A percentile compares a stretch with the other conserved stretches of the same genome.
phyloP scores from a whole-genome alignment of 345 rosid species.

The Gossypium bickii region DNA sequence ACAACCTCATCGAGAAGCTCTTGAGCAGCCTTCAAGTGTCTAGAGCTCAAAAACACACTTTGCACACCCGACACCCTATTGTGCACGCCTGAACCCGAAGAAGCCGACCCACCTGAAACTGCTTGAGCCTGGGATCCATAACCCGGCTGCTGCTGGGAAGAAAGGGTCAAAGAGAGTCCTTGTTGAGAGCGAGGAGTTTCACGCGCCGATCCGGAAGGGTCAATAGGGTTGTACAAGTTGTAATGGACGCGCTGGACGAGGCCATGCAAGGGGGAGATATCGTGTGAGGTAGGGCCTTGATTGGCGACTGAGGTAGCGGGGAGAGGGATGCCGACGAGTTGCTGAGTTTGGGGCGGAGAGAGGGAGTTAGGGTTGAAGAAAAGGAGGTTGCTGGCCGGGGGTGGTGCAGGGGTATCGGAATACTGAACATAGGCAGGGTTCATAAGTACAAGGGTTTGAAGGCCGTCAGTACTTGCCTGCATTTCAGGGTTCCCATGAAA shows the following conservation, averaged over 20 bases:
- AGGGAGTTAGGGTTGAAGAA: constrained; percentile 50
- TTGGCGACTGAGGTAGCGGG: constrained; percentile 34
- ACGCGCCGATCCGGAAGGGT: constrained; percentile 49
- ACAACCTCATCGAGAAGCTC: constrained; percentile 93
- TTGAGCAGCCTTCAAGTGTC: constrained; percentile 90
- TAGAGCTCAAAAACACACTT: constrained; percentile 68
- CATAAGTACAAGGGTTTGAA: constrained; percentile 94
- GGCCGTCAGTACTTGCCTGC: constrained; percentile 56
- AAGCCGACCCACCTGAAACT: constrained; percentile 49
- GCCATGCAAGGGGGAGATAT: constrained; percentile 65
- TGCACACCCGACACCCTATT: constrained; percentile 63
- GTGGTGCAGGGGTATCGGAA: constrained; percentile 51
- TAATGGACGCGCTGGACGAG: constrained; percentile 75
- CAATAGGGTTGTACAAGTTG: constrained; percentile 60
- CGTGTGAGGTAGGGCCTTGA: constrained; percentile 39
- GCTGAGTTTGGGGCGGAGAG: constrained; percentile 51
- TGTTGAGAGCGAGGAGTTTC: constrained; percentile 70
- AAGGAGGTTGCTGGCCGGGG: constrained; percentile 35
- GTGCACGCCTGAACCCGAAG: constrained; percentile 73
- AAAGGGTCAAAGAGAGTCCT: constrained; percentile 79
- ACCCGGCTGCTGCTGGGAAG: constrained; percentile 72
- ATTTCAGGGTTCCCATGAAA: constrained; percentile 76
- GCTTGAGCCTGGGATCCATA: constrained; percentile 48
- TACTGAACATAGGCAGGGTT: constrained; percentile 90
- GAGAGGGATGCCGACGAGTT: constrained; percentile 81